Percentiles rank a stretch among this genome's conserved stretches.
Conservation (phyloP, 495 filamentous ascomycete species). For the Physcia stellaris region DNA sequence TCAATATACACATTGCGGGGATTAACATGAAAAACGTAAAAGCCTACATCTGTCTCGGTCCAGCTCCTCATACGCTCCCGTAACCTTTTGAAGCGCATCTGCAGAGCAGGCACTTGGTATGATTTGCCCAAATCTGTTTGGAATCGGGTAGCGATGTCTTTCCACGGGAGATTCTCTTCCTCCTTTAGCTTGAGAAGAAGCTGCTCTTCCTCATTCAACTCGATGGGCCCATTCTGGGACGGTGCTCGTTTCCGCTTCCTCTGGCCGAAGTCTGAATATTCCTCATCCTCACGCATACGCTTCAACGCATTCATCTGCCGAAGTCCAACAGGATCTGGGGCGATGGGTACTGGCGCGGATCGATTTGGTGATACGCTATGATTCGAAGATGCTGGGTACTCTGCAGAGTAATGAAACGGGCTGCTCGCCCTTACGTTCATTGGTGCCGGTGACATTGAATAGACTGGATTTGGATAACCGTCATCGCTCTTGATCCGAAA, state of each 20-base stretch:
- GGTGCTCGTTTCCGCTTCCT: constrained; percentile 17
- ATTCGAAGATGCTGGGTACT: constrained; percentile 9
- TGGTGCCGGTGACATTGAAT: constrained; percentile 14
- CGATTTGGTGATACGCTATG: constrained; percentile 11
- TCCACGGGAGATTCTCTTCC: constrained; percentile 55
- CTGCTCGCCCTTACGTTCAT: constrained; percentile 8
- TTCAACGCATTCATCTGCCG: constrained; percentile 19
- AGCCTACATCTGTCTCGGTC: constrained; percentile 52
- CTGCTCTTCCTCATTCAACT: constrained; percentile 49
- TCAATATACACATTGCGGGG: constrained; percentile 15
- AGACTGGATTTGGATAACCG: constrained; percentile 14
- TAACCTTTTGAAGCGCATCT: constrained; percentile 59
- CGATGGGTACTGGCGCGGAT: constrained; percentile 14
- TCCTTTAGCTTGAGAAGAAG: constrained; percentile 53
- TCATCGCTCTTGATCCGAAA: constrained; percentile 16
- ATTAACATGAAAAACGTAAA: constrained; percentile 15
- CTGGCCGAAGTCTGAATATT: constrained; percentile 15
- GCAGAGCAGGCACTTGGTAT: constrained; percentile 53
- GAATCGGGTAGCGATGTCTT: constrained; percentile 51
- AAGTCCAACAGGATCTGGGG: constrained; percentile 18
- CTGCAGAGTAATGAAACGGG: constrained; percentile 9
- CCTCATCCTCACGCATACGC: constrained; percentile 17
- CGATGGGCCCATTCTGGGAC: constrained; percentile 16
- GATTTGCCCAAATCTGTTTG: constrained; percentile 46
- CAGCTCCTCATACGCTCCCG: constrained; percentile 50